Evolutionary conservation across 768 basidiomycete genomes (phyloP).

Genomic region (Tulasnella sp.): DNA sequence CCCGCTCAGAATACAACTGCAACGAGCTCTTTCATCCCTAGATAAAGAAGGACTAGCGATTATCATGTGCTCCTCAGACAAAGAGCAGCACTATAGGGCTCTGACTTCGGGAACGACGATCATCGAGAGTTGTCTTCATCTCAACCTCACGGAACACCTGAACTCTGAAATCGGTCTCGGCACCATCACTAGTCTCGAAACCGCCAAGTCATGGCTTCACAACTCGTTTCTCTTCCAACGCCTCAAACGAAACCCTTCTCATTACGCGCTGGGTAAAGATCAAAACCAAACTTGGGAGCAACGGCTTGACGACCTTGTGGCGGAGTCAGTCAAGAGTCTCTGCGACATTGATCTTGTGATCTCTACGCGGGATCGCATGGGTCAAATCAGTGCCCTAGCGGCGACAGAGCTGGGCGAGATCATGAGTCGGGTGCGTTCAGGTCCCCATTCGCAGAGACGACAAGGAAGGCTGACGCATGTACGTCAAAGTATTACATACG

Average conservation of each 20-base stretch:
- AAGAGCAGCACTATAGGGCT: conserved; percentile 66
- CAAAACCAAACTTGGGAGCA: conserved; percentile 63
- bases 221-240: conserved; percentile 84
- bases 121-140: conserved; percentile 82
- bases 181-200: conserved; percentile 65
- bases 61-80: conserved; percentile 71
- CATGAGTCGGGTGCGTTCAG: conserved; percentile 70
- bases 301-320: conserved; percentile 67
- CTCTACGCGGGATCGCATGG: conserved; percentile 36
- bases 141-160: conserved; percentile 80
- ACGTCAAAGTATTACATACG: conserved; percentile 63
- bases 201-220: conserved; percentile 77
- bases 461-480: not conserved
- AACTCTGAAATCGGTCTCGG: conserved; percentile 89
- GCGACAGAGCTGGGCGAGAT: conserved; percentile 78
- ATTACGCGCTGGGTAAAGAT: conserved; percentile 61
- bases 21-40: conserved; percentile 34
- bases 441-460: not conserved
- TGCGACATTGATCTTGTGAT: conserved; percentile 58
- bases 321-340: conserved; percentile 57
- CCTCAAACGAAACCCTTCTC: conserved; percentile 73
- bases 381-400: conserved; percentile 42
- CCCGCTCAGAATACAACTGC: not conserved
- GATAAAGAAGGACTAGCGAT: conserved; percentile 81
- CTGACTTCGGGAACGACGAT: conserved; percentile 67